Conservation (phyloP, 192 early-diverging fungal species). For the Glomus cerebriforme region DNA sequence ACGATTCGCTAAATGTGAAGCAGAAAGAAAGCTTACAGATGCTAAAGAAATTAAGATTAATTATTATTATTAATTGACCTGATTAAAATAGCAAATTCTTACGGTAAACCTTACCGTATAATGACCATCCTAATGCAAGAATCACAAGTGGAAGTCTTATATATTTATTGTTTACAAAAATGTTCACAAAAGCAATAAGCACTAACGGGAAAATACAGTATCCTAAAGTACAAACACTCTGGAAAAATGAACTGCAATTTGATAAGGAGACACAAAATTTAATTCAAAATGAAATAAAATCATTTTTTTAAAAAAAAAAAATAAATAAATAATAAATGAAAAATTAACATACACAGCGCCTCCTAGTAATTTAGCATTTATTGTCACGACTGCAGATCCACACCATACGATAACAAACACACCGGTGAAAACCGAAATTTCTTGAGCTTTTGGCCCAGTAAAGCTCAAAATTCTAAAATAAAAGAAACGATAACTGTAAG, state of each 20-base stretch:
- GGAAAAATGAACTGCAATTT: constrained; percentile 84
- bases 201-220: constrained; percentile 97
- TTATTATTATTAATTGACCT: constrained; percentile 3
- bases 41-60: constrained; percentile 54
- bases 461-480: constrained; percentile 71
- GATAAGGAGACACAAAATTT: neutral
- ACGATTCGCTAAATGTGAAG: constrained; percentile 83
- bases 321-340: neutral
- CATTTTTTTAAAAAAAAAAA: no score
- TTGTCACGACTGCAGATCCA: constrained; percentile 91
- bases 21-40: constrained; percentile 87
- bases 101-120: constrained; percentile 64
- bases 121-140: constrained; percentile 84
- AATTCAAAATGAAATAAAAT: neutral
- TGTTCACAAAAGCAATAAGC: constrained; percentile 70
- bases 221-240: constrained; percentile 93
- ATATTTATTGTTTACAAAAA: constrained; percentile 67
- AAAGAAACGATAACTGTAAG: constrained; percentile 11
- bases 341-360: constrained; percentile 77
- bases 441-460: constrained; percentile 77
- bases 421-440: constrained; percentile 83
- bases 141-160: constrained; percentile 74
- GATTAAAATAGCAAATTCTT: neutral
- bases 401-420: constrained; percentile 95
- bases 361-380: constrained; percentile 95